These are phyloP conservation scores for Chlorencoelia australis DNA, from an alignment of 2,329 filamentous ascomycete genomes.

Conservation along the genomic window DNA sequence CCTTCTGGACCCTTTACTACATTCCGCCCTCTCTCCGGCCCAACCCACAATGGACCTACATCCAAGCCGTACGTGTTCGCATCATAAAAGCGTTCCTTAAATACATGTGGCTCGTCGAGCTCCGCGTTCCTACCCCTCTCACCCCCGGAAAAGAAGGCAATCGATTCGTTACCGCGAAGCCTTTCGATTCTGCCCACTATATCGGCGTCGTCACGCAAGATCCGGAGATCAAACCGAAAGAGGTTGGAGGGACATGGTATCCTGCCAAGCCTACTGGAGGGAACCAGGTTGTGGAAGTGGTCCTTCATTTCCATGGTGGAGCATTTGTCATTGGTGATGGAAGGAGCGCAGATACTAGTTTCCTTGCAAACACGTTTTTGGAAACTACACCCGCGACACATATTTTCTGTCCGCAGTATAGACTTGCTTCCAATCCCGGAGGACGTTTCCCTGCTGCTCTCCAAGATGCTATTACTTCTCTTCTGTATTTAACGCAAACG, in stretches of 20 bases:
- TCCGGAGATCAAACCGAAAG: neutral
- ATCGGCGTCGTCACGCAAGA: neutral
- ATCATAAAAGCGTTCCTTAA: neutral
- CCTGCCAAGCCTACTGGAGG: slow-evolving; percentile 6
- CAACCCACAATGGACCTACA: slow-evolving; percentile 1
- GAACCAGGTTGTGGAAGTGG: slow-evolving; percentile 19
- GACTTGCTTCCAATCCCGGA: slow-evolving; percentile 33
- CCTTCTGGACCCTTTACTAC: slow-evolving; percentile 4
- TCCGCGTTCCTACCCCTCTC: neutral
- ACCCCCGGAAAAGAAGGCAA: neutral
- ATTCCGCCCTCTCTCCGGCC: neutral
- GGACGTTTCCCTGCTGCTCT: slow-evolving; percentile 41
- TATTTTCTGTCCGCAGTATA: slow-evolving; percentile 37
- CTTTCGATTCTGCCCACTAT: neutral
- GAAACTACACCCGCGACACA: slow-evolving; percentile 29
- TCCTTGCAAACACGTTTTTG: slow-evolving; percentile 27
- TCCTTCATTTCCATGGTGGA: slow-evolving; percentile 40
- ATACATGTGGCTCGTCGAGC: neutral
- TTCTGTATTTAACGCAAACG: slow-evolving; percentile 32
- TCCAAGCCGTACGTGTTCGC: slow-evolving; percentile 1
- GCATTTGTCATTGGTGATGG: slow-evolving; percentile 37
- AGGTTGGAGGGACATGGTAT: slow-evolving; percentile 25
- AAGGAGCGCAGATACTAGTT: slow-evolving; percentile 27
- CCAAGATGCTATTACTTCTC: slow-evolving; percentile 38
- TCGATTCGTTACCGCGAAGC: neutral